Evolutionary conservation across 139 green algal species (phyloP).

Genomic region (Marvania coccoides): DNA sequence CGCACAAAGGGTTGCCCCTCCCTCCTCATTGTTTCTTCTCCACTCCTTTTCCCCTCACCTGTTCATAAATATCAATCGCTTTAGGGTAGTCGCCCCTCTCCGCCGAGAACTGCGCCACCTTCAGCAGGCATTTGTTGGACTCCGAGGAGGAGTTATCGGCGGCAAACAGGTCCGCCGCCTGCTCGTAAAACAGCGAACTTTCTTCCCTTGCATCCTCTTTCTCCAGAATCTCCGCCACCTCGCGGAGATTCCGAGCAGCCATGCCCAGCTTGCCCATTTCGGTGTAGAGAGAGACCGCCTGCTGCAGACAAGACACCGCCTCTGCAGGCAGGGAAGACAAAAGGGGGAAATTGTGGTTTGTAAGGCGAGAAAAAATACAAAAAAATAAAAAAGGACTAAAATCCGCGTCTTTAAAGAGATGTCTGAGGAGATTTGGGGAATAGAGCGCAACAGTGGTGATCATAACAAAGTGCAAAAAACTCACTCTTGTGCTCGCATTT

Average conservation of each 20-base stretch:
- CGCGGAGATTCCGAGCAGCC: conserved; percentile 77
- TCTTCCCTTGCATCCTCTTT: conserved; percentile 67
- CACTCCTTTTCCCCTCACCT: no score
- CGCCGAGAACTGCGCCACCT: conserved; percentile 67
- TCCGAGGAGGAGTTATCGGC: conserved; percentile 69
- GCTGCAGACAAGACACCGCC: conserved; percentile 40
- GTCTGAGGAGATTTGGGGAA: no score
- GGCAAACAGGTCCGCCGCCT: conserved; percentile 83
- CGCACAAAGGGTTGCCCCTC: no score
- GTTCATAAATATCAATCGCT: conserved; percentile 69
- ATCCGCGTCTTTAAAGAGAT: background rate
- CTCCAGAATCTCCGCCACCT: conserved; percentile 80
- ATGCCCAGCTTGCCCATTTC: conserved; percentile 92
- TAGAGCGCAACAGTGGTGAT: no score
- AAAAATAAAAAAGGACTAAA: background rate
- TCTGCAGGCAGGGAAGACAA: conserved; percentile 36
- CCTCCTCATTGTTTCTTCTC: no score
- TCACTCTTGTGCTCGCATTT: conserved; percentile 54
- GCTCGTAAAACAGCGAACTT: conserved; percentile 64
- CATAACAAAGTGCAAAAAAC: no score
- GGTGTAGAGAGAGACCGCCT: conserved; percentile 80
- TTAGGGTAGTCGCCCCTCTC: conserved; percentile 55
- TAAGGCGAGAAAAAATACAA: background rate
- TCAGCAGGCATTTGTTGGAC: conserved; percentile 73
- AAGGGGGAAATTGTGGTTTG: background rate